Conservation (phyloP, 768 basidiomycete species). For the Mycena albidolilacea region DNA sequence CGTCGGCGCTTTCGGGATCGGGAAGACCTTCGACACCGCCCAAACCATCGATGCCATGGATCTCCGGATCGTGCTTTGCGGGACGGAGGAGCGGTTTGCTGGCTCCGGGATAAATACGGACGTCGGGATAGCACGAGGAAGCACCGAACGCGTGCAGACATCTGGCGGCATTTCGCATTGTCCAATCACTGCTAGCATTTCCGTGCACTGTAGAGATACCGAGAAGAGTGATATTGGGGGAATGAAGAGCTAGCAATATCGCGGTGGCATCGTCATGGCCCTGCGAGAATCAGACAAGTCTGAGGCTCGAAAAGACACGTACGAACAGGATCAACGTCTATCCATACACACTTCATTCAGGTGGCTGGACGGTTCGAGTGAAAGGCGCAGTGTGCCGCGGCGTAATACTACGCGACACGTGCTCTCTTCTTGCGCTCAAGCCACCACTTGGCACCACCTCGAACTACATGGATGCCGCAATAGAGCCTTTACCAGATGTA, state of each 20-base stretch:
- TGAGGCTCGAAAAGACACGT: neutral
- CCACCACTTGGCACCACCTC: neutral
- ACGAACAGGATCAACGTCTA: constrained; percentile 78
- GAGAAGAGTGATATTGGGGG: constrained; percentile 74
- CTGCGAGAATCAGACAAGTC: constrained; percentile 51
- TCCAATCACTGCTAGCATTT: constrained; percentile 75
- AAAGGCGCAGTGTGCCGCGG: neutral
- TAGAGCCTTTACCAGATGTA: constrained; percentile 68
- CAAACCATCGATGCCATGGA: constrained; percentile 88
- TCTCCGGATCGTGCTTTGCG: constrained; percentile 77
- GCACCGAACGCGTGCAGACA: constrained; percentile 85
- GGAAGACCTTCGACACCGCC: constrained; percentile 89
- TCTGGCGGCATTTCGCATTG: constrained; percentile 81
- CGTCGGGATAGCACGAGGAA: constrained; percentile 48
- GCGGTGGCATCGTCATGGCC: constrained; percentile 94
- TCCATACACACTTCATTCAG: constrained; percentile 59
- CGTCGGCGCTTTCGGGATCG: constrained; percentile 58
- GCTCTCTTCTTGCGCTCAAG: too few relatives aligned
- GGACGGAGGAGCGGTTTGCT: constrained; percentile 76
- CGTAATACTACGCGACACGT: too few relatives aligned
- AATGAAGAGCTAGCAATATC: constrained; percentile 81
- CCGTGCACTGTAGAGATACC: constrained; percentile 94
- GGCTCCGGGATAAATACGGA: constrained; percentile 81
- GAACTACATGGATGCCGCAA: constrained; percentile 29
- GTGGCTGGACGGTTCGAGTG: neutral